A percentile compares a stretch with the other conserved stretches of the same genome.
Conservation (phyloP, 1,139 yeast species). For the Kodamaea sp. region DNA sequence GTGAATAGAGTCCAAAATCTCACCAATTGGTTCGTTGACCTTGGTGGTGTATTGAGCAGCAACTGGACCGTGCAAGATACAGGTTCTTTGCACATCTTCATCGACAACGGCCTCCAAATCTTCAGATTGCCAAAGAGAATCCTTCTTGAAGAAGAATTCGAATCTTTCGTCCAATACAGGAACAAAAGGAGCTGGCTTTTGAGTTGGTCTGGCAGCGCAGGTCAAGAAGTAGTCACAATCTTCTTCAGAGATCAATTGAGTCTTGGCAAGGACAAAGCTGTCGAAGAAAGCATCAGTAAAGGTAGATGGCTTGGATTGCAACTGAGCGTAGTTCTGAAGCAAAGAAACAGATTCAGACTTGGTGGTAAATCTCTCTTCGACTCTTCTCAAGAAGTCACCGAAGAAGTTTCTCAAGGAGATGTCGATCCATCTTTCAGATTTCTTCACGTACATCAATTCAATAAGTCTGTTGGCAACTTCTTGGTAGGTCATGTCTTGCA, state of each 20-base stretch:
- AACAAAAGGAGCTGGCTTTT: constrained; percentile 97
- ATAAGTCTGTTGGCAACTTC: constrained; percentile 88
- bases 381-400: constrained; percentile 86
- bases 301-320: constrained; percentile 60
- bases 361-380: constrained; percentile 91
- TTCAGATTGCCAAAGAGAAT: constrained; percentile 98
- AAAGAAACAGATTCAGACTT: constrained; percentile 56
- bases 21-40: constrained; percentile 90
- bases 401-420: constrained; percentile 79
- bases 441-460: constrained; percentile 83
- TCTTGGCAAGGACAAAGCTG: constrained; percentile 70
- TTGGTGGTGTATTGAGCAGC: constrained; percentile 89
- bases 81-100: constrained; percentile 96
- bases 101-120: constrained; percentile 94
- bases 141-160: constrained; percentile 96
- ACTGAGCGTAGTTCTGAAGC: constrained; percentile 69
- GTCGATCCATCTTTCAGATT: constrained; percentile 88
- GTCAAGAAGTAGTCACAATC: constrained; percentile 92
- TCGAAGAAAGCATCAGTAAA: constrained; percentile 61
- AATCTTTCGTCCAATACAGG: constrained; percentile 94
- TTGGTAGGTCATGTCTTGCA: constrained; percentile 93
- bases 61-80: constrained; percentile 98
- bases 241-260: constrained; percentile 89
- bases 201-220: constrained; percentile 79
- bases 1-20: constrained; percentile 84